A percentile compares a stretch with the other conserved stretches of the same genome.
Conservation (phyloP, 2,329 filamentous ascomycete species). For the Blastomyces silverae region DNA sequence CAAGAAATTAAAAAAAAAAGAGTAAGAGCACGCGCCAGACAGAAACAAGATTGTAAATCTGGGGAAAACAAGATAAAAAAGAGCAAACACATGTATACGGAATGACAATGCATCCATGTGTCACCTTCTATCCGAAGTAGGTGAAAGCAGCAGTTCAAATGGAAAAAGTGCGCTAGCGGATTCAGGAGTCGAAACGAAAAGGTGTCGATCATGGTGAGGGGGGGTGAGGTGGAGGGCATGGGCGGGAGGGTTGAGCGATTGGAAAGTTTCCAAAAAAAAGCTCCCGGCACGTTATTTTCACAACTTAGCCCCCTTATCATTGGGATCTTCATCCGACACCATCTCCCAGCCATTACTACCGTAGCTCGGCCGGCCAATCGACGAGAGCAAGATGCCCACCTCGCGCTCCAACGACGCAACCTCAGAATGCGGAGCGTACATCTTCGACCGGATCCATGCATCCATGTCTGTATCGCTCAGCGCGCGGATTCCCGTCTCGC, state of each 20-base stretch:
- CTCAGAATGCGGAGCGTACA: slow-evolving; percentile 46
- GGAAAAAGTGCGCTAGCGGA: neutral
- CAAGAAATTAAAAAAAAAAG: neutral
- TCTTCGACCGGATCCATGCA: slow-evolving; percentile 44
- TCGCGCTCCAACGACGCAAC: slow-evolving; percentile 44
- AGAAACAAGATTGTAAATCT: neutral
- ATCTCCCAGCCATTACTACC: slow-evolving; percentile 13
- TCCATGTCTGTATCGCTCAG: slow-evolving; percentile 42
- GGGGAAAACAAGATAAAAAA: neutral
- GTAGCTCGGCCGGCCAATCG: slow-evolving; percentile 22
- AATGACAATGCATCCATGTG: neutral
- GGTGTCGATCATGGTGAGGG: neutral
- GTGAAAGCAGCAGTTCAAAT: neutral
- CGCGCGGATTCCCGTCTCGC: slow-evolving; percentile 40
- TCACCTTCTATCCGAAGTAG: neutral
- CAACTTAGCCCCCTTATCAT: slow-evolving; percentile 20
- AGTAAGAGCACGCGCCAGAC: neutral
- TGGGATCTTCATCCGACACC: slow-evolving; percentile 14
- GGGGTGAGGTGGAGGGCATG: neutral
- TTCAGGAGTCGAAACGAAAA: neutral
- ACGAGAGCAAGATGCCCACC: slow-evolving; percentile 39
- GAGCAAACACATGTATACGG: neutral
- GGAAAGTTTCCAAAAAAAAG: neutral
- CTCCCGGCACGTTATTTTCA: slow-evolving; percentile 7
- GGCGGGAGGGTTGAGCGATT: no score